Percentiles rank a stretch among this genome's conserved stretches.
Evolutionary conservation across 2,329 filamentous ascomycete species (phyloP).

Genomic region (Leptographium radiaticola): DNA sequence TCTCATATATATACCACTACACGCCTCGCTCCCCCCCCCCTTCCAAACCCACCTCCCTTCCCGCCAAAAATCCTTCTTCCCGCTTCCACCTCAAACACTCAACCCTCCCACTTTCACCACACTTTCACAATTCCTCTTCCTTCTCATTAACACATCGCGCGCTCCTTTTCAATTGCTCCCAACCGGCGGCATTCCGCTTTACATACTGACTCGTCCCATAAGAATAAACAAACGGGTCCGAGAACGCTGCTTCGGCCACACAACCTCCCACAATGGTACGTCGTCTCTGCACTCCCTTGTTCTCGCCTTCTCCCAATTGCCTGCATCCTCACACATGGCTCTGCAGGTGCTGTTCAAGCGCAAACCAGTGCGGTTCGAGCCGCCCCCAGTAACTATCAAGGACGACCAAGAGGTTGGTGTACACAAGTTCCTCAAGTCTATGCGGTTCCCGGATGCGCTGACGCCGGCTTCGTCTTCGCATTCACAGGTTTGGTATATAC

Average conservation of each 20-base stretch:
- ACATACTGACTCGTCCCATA: background rate
- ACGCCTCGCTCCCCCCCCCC: background rate
- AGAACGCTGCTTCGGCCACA: background rate
- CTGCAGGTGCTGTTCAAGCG: constrained; percentile 83
- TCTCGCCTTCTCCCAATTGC: background rate
- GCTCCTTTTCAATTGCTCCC: constrained; percentile 1
- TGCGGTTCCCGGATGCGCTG: constrained; percentile 5
- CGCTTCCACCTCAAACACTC: background rate
- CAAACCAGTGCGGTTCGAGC: constrained; percentile 78
- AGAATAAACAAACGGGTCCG: background rate
- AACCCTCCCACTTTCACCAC: background rate
- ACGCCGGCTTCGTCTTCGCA: constrained; percentile 4
- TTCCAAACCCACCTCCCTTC: background rate
- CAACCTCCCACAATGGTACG: constrained; percentile 2
- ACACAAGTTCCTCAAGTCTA: background rate
- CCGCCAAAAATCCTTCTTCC: background rate
- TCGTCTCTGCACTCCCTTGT: background rate
- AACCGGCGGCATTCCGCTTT: background rate
- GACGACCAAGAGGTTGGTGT: constrained; percentile 69
- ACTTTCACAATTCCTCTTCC: background rate
- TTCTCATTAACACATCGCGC: background rate
- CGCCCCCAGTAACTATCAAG: constrained; percentile 51
- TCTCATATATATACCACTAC: constrained; percentile 1
- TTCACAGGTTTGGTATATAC: constrained; percentile 75
- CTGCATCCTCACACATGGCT: background rate